A percentile compares a stretch with the other conserved stretches of the same genome.
Evolutionary conservation across 2,329 filamentous ascomycete species (phyloP).

Genomic region (Coleophoma crateriformis): DNA sequence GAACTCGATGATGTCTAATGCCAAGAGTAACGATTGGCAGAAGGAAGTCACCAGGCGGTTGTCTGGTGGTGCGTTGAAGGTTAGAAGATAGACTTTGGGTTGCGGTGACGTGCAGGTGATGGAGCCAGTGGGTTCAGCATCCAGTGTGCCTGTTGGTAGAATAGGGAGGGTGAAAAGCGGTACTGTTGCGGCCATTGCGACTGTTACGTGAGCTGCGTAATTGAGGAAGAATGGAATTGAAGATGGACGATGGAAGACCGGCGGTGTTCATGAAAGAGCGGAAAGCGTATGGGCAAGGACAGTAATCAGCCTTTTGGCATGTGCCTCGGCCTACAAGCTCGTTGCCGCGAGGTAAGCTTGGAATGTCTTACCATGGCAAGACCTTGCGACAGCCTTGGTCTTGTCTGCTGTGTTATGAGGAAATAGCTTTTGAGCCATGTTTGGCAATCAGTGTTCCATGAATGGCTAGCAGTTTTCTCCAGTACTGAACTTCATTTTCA

Average conservation of each 20-base stretch:
- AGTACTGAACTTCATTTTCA: too few species aligned
- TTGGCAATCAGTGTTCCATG: too few species aligned
- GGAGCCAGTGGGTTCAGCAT: constrained; percentile 40
- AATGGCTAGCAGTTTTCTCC: too few species aligned
- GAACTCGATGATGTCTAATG: constrained; percentile 69
- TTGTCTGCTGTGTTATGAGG: too few species aligned
- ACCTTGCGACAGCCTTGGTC: background rate
- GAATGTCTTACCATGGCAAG: too few species aligned
- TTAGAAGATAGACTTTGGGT: constrained; percentile 63
- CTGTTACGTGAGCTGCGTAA: background rate
- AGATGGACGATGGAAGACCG: background rate
- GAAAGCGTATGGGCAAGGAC: background rate
- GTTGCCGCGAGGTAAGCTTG: background rate
- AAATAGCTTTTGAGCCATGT: too few species aligned
- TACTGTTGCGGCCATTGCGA: constrained; percentile 14
- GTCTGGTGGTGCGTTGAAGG: constrained; percentile 66
- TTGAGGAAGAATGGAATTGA: background rate
- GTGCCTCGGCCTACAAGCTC: background rate
- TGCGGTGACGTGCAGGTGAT: constrained; percentile 58
- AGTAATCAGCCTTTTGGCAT: background rate
- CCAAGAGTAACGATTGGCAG: constrained; percentile 60
- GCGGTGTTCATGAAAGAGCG: background rate
- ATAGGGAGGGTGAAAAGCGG: constrained; percentile 57
- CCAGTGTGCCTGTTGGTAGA: constrained; percentile 33
- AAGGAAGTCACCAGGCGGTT: constrained; percentile 69